A percentile compares a stretch with the other conserved stretches of the same genome.
Evolutionary conservation across 441 rosid genomes (phyloP).

Genomic region (Gossypium aridum): DNA sequence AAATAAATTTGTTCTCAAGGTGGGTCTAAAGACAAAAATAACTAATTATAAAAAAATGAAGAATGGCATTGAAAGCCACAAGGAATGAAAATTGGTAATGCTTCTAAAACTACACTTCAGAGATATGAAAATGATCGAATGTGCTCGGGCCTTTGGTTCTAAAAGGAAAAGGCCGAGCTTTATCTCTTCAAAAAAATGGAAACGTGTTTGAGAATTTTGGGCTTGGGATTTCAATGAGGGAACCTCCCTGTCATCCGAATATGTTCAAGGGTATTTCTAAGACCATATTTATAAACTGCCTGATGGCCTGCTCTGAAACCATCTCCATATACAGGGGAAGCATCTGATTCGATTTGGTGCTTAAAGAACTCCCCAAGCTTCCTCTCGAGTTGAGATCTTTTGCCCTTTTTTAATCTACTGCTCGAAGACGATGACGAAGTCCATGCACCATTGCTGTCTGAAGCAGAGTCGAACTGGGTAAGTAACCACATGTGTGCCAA

Average conservation of each 20-base stretch:
- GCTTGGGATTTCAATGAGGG: constrained; percentile 36
- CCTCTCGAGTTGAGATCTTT: constrained; percentile 41
- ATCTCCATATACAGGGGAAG: constrained; percentile 69
- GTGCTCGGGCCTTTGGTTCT: constrained; percentile 22
- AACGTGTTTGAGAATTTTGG: neutral
- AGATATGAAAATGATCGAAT: constrained; percentile 18
- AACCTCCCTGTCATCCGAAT: constrained; percentile 54
- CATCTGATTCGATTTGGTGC: constrained; percentile 61
- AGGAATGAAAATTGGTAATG: constrained; percentile 14
- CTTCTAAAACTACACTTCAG: constrained; percentile 10
- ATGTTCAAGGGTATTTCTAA: constrained; percentile 53
- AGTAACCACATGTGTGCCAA: constrained; percentile 77
- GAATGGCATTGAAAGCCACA: constrained; percentile 15
- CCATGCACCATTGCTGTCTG: constrained; percentile 29
- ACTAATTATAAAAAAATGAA: constrained; percentile 6
- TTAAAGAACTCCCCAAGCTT: constrained; percentile 66
- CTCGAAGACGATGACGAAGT: constrained; percentile 31
- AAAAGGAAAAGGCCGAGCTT: constrained; percentile 22
- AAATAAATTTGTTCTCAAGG: neutral
- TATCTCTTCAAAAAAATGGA: constrained; percentile 13
- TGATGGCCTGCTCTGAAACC: constrained; percentile 62
- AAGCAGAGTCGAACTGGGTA: constrained; percentile 32
- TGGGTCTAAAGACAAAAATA: neutral
- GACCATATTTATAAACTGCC: constrained; percentile 58
- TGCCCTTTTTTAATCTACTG: constrained; percentile 25